Base-by-base conservation (phyloP, 192 early-diverging fungal species). In the Coemansia sp. region DNA sequence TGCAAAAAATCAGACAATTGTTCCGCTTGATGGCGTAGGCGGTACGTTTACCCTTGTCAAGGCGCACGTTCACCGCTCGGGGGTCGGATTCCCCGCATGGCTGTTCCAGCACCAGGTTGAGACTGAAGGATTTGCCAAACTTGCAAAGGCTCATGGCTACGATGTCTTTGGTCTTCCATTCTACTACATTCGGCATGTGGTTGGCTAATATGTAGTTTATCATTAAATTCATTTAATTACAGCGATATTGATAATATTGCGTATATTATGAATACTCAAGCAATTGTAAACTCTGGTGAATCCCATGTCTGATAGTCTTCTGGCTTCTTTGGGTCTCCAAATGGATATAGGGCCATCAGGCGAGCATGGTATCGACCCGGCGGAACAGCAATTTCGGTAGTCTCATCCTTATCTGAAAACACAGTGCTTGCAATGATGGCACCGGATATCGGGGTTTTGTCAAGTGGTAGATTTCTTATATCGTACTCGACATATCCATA, bases 101-200 rank as follows among this genome's bases (percentile, higher is more conserved):
- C 75, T 85, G 37, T 82, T 84, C 17, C 78, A 83, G 25, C 88
- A 88, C 54, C 79, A 83, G 52, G 82, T 89, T 6, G 88, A 89
- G 59, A 87, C 85, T 33, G 88, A 89, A 71, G 88, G 86, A 0
- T 73, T 89, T 60, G 88, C 85, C 13, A 89, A 86, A 60, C 83
- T 87, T 61, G 86, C 86, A 48, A 86, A 85, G 57, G 81, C 67
- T 0, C 48, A 83, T 37, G 86, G 86, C 0, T 88, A 78, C 54
- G 77, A 74, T 18, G 82, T 87, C 3, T 85, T 64, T 62, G 88
- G 88, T 0, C 69, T 86, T 42, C 88, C 88, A 0, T 81, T 71
- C 33, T 85, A 86, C 40, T 57, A 84, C 30, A 78, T 89, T 8
- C 81, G 82, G 21, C 87, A 89, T 66, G 77, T 77, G 1, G 59